Evolutionary conservation across 768 basidiomycete species (phyloP).

Genomic region (Phylloporus scabripes): DNA sequence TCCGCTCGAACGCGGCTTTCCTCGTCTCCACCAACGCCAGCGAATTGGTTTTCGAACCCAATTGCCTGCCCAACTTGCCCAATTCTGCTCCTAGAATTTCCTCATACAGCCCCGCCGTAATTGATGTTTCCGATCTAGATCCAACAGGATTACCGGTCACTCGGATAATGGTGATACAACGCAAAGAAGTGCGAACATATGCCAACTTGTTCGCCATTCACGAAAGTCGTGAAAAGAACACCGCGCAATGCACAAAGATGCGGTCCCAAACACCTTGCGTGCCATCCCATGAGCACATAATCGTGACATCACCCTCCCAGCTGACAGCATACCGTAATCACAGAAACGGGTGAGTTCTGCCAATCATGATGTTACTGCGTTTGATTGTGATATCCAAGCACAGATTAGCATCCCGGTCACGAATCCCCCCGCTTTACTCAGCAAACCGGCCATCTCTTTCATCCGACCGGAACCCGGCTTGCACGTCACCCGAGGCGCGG

Average conservation of each 20-base stretch:
- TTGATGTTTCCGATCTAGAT: neutral
- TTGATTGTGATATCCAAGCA: too few relatives aligned
- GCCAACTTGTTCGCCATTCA: neutral
- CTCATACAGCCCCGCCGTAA: conserved; percentile 2
- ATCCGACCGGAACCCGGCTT: neutral
- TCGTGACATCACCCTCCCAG: neutral
- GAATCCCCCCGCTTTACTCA: neutral
- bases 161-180: too few relatives aligned
- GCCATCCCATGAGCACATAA: too few relatives aligned
- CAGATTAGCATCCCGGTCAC: neutral
- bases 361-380: neutral
- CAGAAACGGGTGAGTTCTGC: neutral
- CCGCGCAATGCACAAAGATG: neutral
- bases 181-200: too few relatives aligned
- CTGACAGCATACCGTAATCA: neutral
- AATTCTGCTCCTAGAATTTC: conserved; percentile 1
- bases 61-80: neutral
- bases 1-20: conserved; percentile 31
- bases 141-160: neutral
- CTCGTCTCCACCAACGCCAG: neutral
- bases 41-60: neutral
- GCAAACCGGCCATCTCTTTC: neutral
- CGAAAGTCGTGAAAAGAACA: neutral
- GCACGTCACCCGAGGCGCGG: neutral
- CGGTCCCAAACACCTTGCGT: neutral